Conservation (phyloP, 306 rosid species). For the Oxytropis ochrocephala region DNA sequence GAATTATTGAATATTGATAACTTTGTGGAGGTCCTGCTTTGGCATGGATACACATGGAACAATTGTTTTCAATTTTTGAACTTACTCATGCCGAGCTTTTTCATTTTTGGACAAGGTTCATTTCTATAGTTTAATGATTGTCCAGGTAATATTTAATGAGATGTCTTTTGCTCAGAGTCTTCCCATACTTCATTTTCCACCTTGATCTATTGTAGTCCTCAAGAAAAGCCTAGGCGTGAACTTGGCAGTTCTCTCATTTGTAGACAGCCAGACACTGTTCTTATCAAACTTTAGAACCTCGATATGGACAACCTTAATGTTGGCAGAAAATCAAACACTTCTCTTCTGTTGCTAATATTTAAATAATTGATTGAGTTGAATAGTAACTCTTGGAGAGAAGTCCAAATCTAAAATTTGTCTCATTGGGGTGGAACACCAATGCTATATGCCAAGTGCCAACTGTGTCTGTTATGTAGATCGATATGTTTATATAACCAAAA, state of each 20-base stretch:
- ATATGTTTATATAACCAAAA: not conserved
- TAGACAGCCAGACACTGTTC: not conserved
- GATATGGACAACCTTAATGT: not conserved
- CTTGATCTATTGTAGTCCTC: not conserved
- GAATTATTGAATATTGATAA: not conserved
- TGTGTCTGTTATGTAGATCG: conserved; percentile 5
- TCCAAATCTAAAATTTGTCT: not conserved
- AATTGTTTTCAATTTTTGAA: not conserved
- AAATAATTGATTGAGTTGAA: not conserved
- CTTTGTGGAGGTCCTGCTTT: not conserved
- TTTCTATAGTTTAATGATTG: not conserved
- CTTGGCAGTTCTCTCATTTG: not conserved
- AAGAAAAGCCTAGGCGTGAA: not conserved
- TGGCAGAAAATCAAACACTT: not conserved
- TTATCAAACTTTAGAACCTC: not conserved
- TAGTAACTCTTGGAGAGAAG: not conserved
- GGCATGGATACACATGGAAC: not conserved
- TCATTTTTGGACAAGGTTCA: not conserved
- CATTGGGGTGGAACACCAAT: conserved; percentile 2
- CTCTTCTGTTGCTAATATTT: not conserved
- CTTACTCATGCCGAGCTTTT: not conserved
- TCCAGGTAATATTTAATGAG: not conserved
- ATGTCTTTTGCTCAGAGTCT: not conserved
- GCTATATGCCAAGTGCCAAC: not conserved
- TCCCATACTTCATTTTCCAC: not conserved